phyloP scores from a whole-genome alignment of 139 green algal genomes.

The Chlamydomonas sp. region DNA sequence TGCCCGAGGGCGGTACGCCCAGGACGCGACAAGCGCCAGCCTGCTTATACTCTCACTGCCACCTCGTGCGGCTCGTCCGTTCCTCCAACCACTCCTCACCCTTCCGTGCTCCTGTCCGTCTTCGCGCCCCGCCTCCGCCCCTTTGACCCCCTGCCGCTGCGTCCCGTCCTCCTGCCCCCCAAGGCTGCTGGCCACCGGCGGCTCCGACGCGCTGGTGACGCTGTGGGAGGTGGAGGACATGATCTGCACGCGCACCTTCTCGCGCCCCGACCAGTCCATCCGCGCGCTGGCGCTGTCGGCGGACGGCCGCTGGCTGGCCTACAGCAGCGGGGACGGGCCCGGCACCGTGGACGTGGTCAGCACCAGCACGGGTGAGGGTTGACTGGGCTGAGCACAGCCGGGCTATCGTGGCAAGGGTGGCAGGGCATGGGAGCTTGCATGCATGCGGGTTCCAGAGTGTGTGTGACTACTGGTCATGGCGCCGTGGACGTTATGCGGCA shows the following conservation, averaged over 20 bases:
- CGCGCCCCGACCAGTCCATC: conserved; percentile 45
- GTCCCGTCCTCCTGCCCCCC: no score
- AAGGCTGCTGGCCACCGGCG: conserved; percentile 41
- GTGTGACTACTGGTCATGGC: background rate
- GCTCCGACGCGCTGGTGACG: conserved; percentile 33
- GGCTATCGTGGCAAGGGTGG: background rate
- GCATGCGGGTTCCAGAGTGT: background rate
- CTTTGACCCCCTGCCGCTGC: background rate
- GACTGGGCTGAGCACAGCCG: background rate
- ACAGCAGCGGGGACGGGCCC: conserved; percentile 34
- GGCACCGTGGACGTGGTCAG: conserved; percentile 32
- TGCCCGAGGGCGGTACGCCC: background rate
- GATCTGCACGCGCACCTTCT: conserved; percentile 26
- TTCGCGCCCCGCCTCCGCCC: background rate
- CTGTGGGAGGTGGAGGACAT: conserved; percentile 46
- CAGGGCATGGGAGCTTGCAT: background rate
- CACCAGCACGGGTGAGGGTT: conserved; percentile 7
- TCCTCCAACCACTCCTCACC: background rate
- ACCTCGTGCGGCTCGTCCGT: background rate
- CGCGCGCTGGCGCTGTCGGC: conserved; percentile 28
- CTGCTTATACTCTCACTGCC: background rate
- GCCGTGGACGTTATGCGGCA: background rate
- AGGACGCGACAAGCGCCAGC: background rate
- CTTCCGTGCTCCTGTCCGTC: background rate
- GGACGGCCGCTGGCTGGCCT: conserved; percentile 40